Evolutionary conservation across 148 eudicot genomes (phyloP).

Genomic region (Heliamphora exappendiculata): DNA sequence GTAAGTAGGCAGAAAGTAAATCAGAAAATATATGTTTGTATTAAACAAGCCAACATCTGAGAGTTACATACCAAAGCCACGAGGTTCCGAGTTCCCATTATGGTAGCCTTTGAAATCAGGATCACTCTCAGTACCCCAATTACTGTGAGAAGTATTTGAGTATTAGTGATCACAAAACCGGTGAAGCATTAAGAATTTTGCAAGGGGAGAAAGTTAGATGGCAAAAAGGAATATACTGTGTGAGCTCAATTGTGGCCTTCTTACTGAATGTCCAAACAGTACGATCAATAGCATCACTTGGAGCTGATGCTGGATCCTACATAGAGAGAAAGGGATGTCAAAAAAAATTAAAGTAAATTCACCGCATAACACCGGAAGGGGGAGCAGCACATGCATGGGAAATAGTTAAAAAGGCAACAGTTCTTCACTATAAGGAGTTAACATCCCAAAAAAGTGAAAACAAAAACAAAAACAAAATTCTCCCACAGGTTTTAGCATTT

Average conservation of each 20-base stretch:
- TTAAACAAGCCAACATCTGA: not conserved
- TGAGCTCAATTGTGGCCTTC: slow-evolving; percentile 86
- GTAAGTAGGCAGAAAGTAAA: not conserved
- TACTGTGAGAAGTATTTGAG: slow-evolving; percentile 36
- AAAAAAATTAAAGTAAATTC: not conserved
- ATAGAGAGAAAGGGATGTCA: slow-evolving; percentile 3
- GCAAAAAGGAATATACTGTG: slow-evolving; percentile 40
- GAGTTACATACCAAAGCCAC: slow-evolving; percentile 67
- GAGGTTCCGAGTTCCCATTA: slow-evolving; percentile 86
- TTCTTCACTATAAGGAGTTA: not conserved
- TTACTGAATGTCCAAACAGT: slow-evolving; percentile 75
- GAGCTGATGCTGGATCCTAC: slow-evolving; percentile 72
- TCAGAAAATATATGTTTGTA: not conserved
- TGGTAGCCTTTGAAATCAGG: slow-evolving; percentile 82
- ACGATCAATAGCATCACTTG: slow-evolving; percentile 60
- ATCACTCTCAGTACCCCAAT: slow-evolving; percentile 96
- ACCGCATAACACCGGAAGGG: not conserved
- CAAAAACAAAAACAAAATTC: too few species aligned
- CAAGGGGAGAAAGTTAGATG: too few species aligned
- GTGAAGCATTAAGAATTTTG: slow-evolving; percentile 5
- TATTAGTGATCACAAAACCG: slow-evolving; percentile 11
- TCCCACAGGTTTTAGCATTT: not conserved
- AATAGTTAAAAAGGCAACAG: not conserved
- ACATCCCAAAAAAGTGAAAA: not conserved
- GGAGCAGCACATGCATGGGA: not conserved